Percentiles rank a stretch among this genome's conserved stretches.
phyloP scores from a whole-genome alignment of 352 stramenopile species.

The Phytopythium delawarense region DNA sequence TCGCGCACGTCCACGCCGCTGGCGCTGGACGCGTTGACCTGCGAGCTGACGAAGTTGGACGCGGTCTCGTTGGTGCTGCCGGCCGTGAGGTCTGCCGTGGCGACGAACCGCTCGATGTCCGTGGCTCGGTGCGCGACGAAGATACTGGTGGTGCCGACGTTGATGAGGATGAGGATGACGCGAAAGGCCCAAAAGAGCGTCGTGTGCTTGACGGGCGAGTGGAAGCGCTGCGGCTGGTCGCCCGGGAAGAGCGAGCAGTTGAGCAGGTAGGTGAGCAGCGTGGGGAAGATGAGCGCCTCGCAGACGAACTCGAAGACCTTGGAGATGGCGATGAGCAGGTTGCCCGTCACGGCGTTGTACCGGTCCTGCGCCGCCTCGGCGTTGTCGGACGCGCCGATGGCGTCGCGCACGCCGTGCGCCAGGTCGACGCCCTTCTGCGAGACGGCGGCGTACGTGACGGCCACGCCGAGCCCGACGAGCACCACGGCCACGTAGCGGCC shows the following conservation, averaged over 20 bases:
- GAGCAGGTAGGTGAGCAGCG: slow-evolving; percentile 31
- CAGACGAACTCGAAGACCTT: slow-evolving; percentile 24
- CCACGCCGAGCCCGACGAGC: slow-evolving; percentile 14
- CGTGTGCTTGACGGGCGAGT: slow-evolving; percentile 22
- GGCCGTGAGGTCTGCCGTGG: slow-evolving; percentile 9
- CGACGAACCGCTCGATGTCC: slow-evolving; percentile 11
- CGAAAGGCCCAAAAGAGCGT: slow-evolving; percentile 29
- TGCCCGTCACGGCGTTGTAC: slow-evolving; percentile 28
- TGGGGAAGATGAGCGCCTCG: slow-evolving; percentile 20
- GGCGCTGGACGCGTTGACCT: neutral
- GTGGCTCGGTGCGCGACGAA: slow-evolving; percentile 12
- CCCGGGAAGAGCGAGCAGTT: slow-evolving; percentile 28
- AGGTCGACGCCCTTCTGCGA: slow-evolving; percentile 30
- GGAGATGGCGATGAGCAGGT: slow-evolving; percentile 26
- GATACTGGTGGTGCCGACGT: slow-evolving; percentile 30
- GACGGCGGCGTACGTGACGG: slow-evolving; percentile 21
- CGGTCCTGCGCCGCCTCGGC: slow-evolving; percentile 25
- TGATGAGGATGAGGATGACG: slow-evolving; percentile 33
- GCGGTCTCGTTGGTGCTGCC: slow-evolving; percentile 12
- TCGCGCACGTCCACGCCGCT: slow-evolving; percentile 3
- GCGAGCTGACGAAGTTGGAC: neutral
- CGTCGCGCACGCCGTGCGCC: slow-evolving; percentile 20
- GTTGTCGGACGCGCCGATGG: slow-evolving; percentile 30
- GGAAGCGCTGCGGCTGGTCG: slow-evolving; percentile 19
- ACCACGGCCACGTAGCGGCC: slow-evolving; percentile 21